phyloP scores from a whole-genome alignment of 257 asterid species.

The Knoxia roxburghii region DNA sequence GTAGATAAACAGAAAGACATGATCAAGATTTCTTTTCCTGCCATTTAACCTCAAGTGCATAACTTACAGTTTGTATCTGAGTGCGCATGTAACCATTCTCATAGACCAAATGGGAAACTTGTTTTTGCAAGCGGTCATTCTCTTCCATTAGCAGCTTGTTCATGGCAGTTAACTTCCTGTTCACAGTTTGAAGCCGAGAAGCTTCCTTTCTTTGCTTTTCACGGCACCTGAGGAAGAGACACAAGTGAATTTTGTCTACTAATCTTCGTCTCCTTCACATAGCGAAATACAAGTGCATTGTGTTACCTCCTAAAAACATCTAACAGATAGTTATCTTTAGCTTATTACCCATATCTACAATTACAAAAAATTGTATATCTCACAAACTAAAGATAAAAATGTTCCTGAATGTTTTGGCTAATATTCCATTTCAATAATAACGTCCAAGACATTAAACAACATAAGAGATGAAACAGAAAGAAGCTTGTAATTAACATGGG shows the following conservation, averaged over 20 bases:
- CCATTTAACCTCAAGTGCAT: conserved; percentile 17
- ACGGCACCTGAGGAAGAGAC: conserved; percentile 54
- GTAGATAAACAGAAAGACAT: neutral
- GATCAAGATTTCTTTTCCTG: neutral
- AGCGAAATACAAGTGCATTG: neutral
- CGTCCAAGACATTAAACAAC: neutral
- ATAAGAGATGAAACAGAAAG: neutral
- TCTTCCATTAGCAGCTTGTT: conserved; percentile 94
- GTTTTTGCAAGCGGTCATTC: conserved; percentile 92
- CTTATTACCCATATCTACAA: neutral
- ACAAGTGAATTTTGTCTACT: neutral
- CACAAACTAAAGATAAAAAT: neutral
- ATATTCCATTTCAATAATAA: neutral
- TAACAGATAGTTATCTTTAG: neutral
- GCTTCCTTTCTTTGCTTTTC: conserved; percentile 93
- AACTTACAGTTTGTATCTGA: conserved; percentile 66
- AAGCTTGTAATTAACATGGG: neutral
- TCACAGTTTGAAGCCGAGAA: conserved; percentile 74
- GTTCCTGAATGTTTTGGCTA: neutral
- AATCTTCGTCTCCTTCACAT: no score
- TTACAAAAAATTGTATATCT: no score
- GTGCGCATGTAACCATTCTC: conserved; percentile 85
- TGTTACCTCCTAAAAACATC: neutral
- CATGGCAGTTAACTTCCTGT: conserved; percentile 84
- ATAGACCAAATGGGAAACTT: conserved; percentile 79